phyloP scores from a whole-genome alignment of 1,284 basidiomycete species.

The Sporisorium exsertum region DNA sequence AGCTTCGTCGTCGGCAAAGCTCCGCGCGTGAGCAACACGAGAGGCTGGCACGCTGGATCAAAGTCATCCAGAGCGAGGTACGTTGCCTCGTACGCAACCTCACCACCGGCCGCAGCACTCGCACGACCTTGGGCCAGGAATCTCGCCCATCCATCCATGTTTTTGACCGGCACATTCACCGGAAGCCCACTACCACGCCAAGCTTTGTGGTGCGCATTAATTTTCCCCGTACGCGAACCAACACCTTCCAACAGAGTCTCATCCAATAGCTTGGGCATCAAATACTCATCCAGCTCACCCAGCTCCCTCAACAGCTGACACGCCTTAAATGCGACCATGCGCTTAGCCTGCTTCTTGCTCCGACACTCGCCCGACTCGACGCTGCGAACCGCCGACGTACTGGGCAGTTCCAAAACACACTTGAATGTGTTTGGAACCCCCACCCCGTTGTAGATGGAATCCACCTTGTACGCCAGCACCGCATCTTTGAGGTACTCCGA shows the following conservation, averaged over 20 bases:
- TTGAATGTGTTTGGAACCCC: constrained; percentile 6
- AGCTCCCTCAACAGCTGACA: constrained; percentile 38
- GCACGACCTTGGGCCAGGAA: background rate
- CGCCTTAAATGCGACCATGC: constrained; percentile 48
- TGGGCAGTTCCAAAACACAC: constrained; percentile 34
- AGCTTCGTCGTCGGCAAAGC: constrained; percentile 26
- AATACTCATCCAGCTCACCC: constrained; percentile 49
- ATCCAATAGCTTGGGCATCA: constrained; percentile 36
- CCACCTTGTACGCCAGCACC: constrained; percentile 29
- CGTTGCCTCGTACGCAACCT: constrained; percentile 18
- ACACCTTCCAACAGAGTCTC: background rate
- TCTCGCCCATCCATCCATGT: constrained; percentile 33
- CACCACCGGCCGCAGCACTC: no score
- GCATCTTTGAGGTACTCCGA: constrained; percentile 31
- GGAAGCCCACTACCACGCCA: constrained; percentile 28
- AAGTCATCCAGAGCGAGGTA: constrained; percentile 23
- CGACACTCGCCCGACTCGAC: constrained; percentile 24
- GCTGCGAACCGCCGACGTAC: constrained; percentile 29
- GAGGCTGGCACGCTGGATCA: constrained; percentile 13
- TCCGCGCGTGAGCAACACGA: constrained; percentile 25
- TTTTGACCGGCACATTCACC: constrained; percentile 27
- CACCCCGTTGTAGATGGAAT: constrained; percentile 2
- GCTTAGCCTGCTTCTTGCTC: constrained; percentile 47
- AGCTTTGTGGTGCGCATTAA: constrained; percentile 29
- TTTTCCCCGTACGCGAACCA: background rate